phyloP scores from a whole-genome alignment of 1,284 basidiomycete species.

The Moesziomyces sp. region DNA sequence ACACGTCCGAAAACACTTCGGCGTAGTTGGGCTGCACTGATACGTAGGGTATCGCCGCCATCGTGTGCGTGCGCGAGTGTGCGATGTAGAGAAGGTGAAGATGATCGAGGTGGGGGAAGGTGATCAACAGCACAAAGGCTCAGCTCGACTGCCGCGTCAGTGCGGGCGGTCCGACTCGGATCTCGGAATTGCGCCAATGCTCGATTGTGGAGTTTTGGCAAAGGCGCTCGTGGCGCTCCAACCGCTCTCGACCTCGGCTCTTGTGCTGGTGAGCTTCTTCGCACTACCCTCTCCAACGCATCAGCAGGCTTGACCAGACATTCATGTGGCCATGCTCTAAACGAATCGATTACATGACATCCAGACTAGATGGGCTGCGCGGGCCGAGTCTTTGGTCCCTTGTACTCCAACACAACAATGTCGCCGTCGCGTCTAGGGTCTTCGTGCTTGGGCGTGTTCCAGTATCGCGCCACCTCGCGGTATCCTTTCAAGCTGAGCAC shows the following conservation, averaged over 20 bases:
- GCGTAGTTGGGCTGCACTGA: conserved; percentile 76
- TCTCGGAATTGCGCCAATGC: too few species aligned
- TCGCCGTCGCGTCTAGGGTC: conserved; percentile 79
- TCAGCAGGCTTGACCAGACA: too few species aligned
- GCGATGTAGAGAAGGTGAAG: conserved; percentile 1
- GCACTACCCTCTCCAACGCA: too few species aligned
- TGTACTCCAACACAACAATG: conserved; percentile 76
- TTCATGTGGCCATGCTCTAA: too few species aligned
- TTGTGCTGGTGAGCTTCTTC: too few species aligned
- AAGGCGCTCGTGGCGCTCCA: too few species aligned
- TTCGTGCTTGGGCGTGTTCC: conserved; percentile 81
- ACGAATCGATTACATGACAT: too few species aligned
- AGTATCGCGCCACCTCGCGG: conserved; percentile 74
- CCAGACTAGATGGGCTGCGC: neutral
- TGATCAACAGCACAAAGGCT: too few species aligned
- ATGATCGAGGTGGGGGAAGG: neutral
- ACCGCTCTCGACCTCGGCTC: too few species aligned
- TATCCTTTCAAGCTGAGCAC: conserved; percentile 76
- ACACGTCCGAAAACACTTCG: conserved; percentile 74
- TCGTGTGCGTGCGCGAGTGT: neutral
- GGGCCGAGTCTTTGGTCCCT: conserved; percentile 22
- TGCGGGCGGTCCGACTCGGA: too few species aligned
- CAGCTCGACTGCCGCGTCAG: too few species aligned
- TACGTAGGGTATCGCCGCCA: conserved; percentile 66
- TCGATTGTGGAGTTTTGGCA: too few species aligned